These are phyloP conservation scores for Colletotrichum echinochloae DNA, from an alignment of 2,329 filamentous ascomycete genomes.

Conservation along the genomic window DNA sequence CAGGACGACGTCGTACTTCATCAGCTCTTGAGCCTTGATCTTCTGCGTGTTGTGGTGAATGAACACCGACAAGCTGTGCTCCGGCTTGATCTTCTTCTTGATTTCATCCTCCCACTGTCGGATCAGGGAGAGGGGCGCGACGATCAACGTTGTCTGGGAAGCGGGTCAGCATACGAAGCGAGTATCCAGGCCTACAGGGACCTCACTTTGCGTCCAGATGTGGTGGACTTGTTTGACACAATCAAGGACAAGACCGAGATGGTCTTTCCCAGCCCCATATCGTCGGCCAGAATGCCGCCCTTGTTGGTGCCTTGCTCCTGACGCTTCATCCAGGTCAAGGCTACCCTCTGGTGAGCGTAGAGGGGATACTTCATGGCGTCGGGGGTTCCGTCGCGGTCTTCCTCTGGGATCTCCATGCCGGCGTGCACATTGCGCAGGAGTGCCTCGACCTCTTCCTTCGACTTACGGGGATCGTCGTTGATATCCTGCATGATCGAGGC, in stretches of 20 bases:
- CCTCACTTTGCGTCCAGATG: conserved; percentile 51
- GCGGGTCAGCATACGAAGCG: conserved; percentile 17
- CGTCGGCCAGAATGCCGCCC: conserved; percentile 82
- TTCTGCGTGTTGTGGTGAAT: conserved; percentile 73
- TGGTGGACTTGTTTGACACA: conserved; percentile 71
- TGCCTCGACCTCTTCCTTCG: conserved; percentile 74
- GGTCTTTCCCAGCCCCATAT: conserved; percentile 89
- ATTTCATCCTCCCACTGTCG: conserved; percentile 90
- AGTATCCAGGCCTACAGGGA: conserved; percentile 2
- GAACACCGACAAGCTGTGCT: conserved; percentile 71
- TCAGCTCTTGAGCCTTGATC: conserved; percentile 70
- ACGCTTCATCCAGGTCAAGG: conserved; percentile 79
- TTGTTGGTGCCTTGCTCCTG: conserved; percentile 81
- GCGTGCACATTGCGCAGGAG: conserved; percentile 79
- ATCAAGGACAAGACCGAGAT: conserved; percentile 86
- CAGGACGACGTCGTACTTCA: conserved; percentile 78
- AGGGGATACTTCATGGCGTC: conserved; percentile 74
- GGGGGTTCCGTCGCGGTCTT: conserved; percentile 76
- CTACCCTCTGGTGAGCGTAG: conserved; percentile 86
- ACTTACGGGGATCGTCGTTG: conserved; percentile 54
- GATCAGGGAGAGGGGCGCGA: conserved; percentile 83
- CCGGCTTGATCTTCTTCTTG: conserved; percentile 71
- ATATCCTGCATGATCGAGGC: conserved; percentile 46
- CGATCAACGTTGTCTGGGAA: conserved; percentile 79
- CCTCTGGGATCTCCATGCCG: conserved; percentile 72